Conservation (phyloP, 768 basidiomycete species). For the Psilocybe subaeruginosa region DNA sequence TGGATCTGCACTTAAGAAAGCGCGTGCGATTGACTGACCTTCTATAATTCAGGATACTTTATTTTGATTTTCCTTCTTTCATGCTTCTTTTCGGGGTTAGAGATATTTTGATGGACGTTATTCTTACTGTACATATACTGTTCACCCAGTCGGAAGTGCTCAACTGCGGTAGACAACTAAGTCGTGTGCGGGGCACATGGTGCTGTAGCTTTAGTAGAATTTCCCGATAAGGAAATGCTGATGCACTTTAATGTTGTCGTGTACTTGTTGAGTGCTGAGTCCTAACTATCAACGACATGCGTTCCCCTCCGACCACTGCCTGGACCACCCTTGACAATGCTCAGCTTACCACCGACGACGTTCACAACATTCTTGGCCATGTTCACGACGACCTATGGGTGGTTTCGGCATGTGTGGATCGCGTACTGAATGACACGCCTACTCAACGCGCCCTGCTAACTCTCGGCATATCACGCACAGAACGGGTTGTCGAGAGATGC, state of each 20-base stretch:
- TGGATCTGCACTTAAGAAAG: constrained; percentile 17
- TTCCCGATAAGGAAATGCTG: constrained; percentile 20
- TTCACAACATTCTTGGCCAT: constrained; percentile 49
- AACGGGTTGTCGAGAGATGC: constrained; percentile 47
- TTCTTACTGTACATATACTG: constrained; percentile 14
- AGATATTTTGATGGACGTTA: constrained; percentile 8
- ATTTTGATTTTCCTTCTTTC: constrained; percentile 47
- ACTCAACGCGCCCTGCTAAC: constrained; percentile 63
- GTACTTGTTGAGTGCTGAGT: background rate
- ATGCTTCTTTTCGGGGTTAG: constrained; percentile 9
- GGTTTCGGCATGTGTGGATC: constrained; percentile 71
- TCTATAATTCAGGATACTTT: constrained; percentile 66
- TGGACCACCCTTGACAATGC: constrained; percentile 64
- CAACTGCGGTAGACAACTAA: constrained; percentile 30
- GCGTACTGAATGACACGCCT: constrained; percentile 57
- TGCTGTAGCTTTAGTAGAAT: constrained; percentile 19
- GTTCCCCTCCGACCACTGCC: constrained; percentile 40
- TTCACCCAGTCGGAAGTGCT: constrained; percentile 46
- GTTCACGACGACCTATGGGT: constrained; percentile 78
- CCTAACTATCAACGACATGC: constrained; percentile 12
- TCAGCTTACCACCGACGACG: constrained; percentile 53
- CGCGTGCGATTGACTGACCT: constrained; percentile 2
- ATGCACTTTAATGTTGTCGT: constrained; percentile 9
- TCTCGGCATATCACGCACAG: constrained; percentile 65
- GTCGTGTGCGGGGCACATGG: constrained; percentile 14